phyloP scores from a whole-genome alignment of 2,329 filamentous ascomycete species.

The Colletotrichum filicis region DNA sequence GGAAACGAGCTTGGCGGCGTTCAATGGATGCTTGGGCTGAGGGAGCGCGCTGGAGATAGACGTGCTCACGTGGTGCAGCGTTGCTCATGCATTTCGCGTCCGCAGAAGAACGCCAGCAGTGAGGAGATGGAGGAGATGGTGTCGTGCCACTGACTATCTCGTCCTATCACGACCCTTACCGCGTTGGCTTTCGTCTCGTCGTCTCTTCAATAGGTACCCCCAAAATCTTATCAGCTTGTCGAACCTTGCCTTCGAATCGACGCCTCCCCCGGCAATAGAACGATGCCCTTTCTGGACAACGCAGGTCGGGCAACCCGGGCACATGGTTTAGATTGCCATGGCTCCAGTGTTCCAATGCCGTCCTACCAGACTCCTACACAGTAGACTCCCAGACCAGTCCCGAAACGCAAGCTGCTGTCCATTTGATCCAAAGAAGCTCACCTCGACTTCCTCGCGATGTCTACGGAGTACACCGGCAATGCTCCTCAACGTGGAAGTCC shows the following conservation, averaged over 20 bases:
- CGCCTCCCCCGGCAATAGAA: not conserved
- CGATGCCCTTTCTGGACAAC: not conserved
- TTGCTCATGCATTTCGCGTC: not conserved
- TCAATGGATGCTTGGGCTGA: not conserved
- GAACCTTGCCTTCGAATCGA: not conserved
- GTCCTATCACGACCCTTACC: conserved; percentile 6
- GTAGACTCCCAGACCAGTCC: not conserved
- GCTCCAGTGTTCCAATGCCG: not conserved
- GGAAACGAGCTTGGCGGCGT: not conserved
- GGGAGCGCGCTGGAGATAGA: conserved; percentile 1
- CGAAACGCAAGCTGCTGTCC: not conserved
- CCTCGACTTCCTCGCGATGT: not conserved
- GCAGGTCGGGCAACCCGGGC: not conserved
- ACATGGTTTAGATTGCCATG: not conserved
- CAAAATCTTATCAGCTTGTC: conserved; percentile 6
- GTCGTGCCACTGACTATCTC: not conserved
- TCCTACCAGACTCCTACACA: not conserved
- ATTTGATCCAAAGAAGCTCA: not conserved
- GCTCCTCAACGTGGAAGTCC: not conserved
- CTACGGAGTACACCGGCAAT: not conserved
- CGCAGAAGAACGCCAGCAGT: too few species aligned
- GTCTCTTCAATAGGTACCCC: not conserved
- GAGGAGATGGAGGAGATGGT: not conserved
- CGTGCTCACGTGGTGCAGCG: not conserved
- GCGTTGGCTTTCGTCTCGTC: not conserved